Conservation (phyloP, 768 basidiomycete species). For the Lentinula edodes region DNA sequence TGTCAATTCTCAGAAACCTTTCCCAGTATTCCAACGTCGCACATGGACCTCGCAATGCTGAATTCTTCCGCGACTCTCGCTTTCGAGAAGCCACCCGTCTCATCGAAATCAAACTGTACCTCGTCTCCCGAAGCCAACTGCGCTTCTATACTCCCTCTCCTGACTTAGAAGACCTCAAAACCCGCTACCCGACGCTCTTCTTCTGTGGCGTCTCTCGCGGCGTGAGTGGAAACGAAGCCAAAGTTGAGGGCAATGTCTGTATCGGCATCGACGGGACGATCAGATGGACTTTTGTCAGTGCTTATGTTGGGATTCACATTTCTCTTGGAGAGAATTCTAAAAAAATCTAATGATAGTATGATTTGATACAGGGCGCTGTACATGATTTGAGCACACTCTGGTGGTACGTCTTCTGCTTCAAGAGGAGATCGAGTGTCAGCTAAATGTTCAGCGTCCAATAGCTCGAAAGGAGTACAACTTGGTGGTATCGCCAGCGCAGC, state of each 20-base stretch:
- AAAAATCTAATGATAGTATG: slow-evolving; percentile 10
- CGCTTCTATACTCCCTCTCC: background rate
- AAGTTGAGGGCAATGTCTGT: slow-evolving; percentile 43
- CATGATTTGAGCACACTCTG: slow-evolving; percentile 51
- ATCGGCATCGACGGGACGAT: slow-evolving; percentile 41
- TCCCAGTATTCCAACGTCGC: slow-evolving; percentile 28
- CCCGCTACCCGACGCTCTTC: slow-evolving; percentile 36
- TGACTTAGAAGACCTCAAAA: slow-evolving; percentile 7
- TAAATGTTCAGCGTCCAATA: slow-evolving; percentile 17
- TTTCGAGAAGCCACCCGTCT: slow-evolving; percentile 65
- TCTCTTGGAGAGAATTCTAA: background rate
- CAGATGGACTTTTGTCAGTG: slow-evolving; percentile 58
- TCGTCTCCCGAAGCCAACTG: slow-evolving; percentile 23
- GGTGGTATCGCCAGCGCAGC: slow-evolving; percentile 60
- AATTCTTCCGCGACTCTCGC: slow-evolving; percentile 47
- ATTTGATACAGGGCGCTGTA: slow-evolving; percentile 39
- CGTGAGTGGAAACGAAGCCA: slow-evolving; percentile 34
- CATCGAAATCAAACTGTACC: slow-evolving; percentile 47
- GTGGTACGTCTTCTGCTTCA: slow-evolving; percentile 35
- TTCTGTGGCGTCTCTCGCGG: slow-evolving; percentile 43
- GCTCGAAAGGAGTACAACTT: slow-evolving; percentile 63
- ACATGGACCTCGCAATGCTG: slow-evolving; percentile 31
- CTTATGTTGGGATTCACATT: slow-evolving; percentile 2
- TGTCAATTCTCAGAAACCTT: slow-evolving; percentile 7
- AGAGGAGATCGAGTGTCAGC: background rate